Evolutionary conservation across 2,329 filamentous ascomycete species (phyloP), one percentile per base, ranked within the genome.

Genomic region (Sporothrix euskadiensis): DNA sequence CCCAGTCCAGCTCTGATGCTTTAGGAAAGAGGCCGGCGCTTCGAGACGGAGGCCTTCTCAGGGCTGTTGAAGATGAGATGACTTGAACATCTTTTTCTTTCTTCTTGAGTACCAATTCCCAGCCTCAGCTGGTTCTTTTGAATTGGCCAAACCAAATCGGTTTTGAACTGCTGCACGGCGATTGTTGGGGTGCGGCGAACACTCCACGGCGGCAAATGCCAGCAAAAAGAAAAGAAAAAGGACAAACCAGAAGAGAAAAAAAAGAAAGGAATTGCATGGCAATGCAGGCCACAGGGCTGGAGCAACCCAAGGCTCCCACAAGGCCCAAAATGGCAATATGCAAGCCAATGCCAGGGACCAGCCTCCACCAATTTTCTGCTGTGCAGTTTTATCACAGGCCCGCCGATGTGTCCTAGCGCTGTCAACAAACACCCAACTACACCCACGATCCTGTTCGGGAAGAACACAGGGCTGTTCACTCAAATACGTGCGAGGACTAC

Each of bases 11-110:
- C 49, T 61, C 41, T 56, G 39, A 57, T 47, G 9, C 16, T 54
- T 68, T 57, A 41, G 71, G 49, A 65, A 59, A 44, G 35, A 52
- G 61, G 39, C 22, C 57, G 35, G 71, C 71, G 61, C 71, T 72
- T 72, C 61, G 35, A 72, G 71, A 26, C 61, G 71, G 71, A 72
- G 71, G 71, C 71, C 71, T 54, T 72, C 35, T 65, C 12, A 26
- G 44, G 39, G 49, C 49, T 44, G 39, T 5, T 44, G 9, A 22
- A 22, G 39, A 66, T 47, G 35, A 3, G 61, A 66, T 66, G 22
- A 66, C n/a, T 26, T 65, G 35, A 65, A 44, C 59, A 65, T 65
- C 14, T 41, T 41, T 65, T n/a, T 26, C 14, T 26, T 26, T 26
- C 26, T 26, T 26, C 2, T 26, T 26, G 26, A 65, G 19, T 26